These are phyloP conservation scores for Ajuga reptans DNA, from an alignment of 305 asterid species.

Conservation along the genomic window DNA sequence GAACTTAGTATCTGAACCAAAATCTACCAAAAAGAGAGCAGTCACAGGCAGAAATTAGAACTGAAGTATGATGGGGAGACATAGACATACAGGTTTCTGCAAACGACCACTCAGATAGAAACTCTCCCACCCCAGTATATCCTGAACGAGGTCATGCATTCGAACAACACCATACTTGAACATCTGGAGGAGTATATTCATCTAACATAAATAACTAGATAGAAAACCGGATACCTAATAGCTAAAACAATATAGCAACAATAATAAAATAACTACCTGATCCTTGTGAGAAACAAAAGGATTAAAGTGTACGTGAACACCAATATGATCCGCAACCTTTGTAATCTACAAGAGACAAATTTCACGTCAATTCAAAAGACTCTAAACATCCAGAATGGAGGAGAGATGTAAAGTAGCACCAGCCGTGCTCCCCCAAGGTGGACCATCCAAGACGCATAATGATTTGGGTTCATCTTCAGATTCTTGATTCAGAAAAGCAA, in stretches of 20 bases:
- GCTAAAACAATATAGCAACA: background rate
- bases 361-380: slow-evolving; percentile 1
- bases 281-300: slow-evolving; percentile 57
- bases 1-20: slow-evolving; percentile 9
- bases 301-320: slow-evolving; percentile 78
- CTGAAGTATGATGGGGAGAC: background rate
- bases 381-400: background rate
- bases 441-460: slow-evolving; percentile 73
- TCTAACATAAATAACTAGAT: background rate
- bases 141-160: slow-evolving; percentile 62
- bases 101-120: slow-evolving; percentile 82
- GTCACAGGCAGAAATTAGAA: background rate
- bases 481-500: slow-evolving; percentile 41
- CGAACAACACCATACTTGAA: slow-evolving; percentile 79
- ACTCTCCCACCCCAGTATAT: slow-evolving; percentile 60
- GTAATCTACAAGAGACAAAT: slow-evolving; percentile 38
- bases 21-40: background rate
- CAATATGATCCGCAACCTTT: slow-evolving; percentile 58
- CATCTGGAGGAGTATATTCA: slow-evolving; percentile 34
- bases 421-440: slow-evolving; percentile 69
- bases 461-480: slow-evolving; percentile 55
- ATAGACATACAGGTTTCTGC: slow-evolving; percentile 70
- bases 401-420: slow-evolving; percentile 37
- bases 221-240: slow-evolving; percentile 13
- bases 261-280: slow-evolving; percentile 35